Percentiles rank a stretch among this genome's conserved stretches.
phyloP scores from a whole-genome alignment of 495 filamentous ascomycete genomes.

The Penicillium tannophilum region DNA sequence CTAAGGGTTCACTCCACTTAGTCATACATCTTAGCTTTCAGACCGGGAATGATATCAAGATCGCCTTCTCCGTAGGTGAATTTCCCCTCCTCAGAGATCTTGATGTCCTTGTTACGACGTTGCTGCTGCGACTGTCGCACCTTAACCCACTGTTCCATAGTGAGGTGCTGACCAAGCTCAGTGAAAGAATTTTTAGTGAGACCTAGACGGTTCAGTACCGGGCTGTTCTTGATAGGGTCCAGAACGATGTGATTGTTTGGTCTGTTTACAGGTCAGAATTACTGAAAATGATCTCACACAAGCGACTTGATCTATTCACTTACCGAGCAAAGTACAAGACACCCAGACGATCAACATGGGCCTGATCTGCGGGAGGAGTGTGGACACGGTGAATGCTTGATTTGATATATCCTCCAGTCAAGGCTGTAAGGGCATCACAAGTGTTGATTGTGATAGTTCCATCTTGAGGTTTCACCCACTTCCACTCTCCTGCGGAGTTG shows the following conservation, averaged over 20 bases:
- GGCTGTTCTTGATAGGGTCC: slow-evolving; percentile 46
- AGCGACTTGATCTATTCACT: background rate
- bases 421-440: slow-evolving; percentile 49
- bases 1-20: slow-evolving; percentile 14
- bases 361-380: slow-evolving; percentile 52
- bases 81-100: slow-evolving; percentile 41
- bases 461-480: slow-evolving; percentile 47
- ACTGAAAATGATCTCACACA: background rate
- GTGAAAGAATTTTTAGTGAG: slow-evolving; percentile 38
- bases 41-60: slow-evolving; percentile 50
- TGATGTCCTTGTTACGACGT: slow-evolving; percentile 41
- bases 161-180: slow-evolving; percentile 36
- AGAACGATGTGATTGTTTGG: slow-evolving; percentile 42
- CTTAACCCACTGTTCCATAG: slow-evolving; percentile 39
- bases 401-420: slow-evolving; percentile 54
- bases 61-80: slow-evolving; percentile 42
- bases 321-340: slow-evolving; percentile 49
- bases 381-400: slow-evolving; percentile 55
- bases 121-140: slow-evolving; percentile 45
- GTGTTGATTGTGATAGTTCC: slow-evolving; percentile 57
- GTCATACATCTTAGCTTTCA: slow-evolving; percentile 48
- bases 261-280: slow-evolving; percentile 13
- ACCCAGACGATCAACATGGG: slow-evolving; percentile 52
- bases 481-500: slow-evolving; percentile 38
- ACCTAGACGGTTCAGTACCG: slow-evolving; percentile 44